A percentile compares a stretch with the other conserved stretches of the same genome.
phyloP scores from a whole-genome alignment of 2,329 filamentous ascomycete species.

The Macrophomina pseudophaseolina region DNA sequence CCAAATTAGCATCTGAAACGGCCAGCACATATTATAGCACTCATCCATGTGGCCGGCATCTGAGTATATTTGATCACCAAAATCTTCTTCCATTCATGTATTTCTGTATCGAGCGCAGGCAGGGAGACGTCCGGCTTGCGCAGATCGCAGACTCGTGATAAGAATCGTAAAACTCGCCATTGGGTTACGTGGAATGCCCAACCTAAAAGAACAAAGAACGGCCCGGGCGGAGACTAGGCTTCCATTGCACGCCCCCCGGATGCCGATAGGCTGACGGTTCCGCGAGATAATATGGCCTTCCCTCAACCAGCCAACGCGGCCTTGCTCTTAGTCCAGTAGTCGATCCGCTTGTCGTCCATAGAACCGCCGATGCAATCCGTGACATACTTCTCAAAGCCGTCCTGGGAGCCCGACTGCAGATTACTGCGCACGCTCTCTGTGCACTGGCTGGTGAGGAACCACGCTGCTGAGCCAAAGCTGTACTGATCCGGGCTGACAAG shows the following conservation, averaged over 20 bases:
- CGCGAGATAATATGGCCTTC: background rate
- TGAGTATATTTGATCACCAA: constrained; percentile 4
- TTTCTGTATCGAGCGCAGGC: background rate
- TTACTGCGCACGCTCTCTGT: constrained; percentile 46
- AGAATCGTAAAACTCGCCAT: background rate
- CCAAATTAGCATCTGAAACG: background rate
- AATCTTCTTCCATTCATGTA: background rate
- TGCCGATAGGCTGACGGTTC: constrained; percentile 2
- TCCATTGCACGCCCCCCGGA: background rate
- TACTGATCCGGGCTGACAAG: constrained; percentile 57
- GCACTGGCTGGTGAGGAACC: constrained; percentile 66
- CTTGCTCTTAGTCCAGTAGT: constrained; percentile 24
- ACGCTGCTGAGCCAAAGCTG: constrained; percentile 64
- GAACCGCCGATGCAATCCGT: constrained; percentile 30
- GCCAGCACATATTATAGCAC: background rate
- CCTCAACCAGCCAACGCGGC: constrained; percentile 19
- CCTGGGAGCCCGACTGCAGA: constrained; percentile 53
- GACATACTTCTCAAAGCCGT: constrained; percentile 61
- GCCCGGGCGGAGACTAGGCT: background rate
- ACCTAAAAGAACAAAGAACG: background rate
- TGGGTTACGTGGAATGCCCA: background rate
- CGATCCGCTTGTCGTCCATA: constrained; percentile 20
- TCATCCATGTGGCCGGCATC: background rate
- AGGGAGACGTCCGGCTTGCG: background rate
- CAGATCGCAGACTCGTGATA: background rate